Evolutionary conservation across 805 yeast species (phyloP), one percentile per base, ranked within the genome.

Genomic region (Pichia rugopelliculosa): DNA sequence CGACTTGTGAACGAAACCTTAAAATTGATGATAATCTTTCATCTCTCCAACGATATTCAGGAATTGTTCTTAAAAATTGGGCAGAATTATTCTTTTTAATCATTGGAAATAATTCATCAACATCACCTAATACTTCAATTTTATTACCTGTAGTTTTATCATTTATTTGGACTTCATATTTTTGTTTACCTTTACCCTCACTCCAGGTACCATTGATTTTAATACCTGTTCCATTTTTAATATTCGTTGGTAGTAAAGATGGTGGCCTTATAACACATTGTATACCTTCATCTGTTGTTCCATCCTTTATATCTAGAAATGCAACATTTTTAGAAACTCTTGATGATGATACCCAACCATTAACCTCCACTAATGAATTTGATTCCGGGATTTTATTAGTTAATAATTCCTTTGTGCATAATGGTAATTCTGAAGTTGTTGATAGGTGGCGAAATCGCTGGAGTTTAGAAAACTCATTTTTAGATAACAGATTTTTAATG

Each of bases 281-380:
- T 48, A 90, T 59, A 15, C 75, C 71, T 25, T 67, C 52, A 27
- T 73, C 67, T 2, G 77, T 68, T 0, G 93, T 74, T 0, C 98
- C 98, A 61, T 93, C 98, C 2, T 75, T 66, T 11, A 93, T 54
- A 57, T 88, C 96, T 4, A 89, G 68, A 63, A 93, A 93, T 0
- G 88, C 84, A 4, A 86, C 73, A 46, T 82, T 84, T 59, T 89
- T 89, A 60, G 88, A 75, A 9, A 73, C 64, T 43, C 96, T 74
- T 2, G 87, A 76, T 0, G 89, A 75, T 46, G 78, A 78, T 21
- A 93, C 75, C 82, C 87, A 82, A 1, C 98, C 99, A 24, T 73
- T 69, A 6, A 86, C 71, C 2, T 70, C 64, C 7, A 80, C 65
- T 1, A 52, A 44, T 0, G 74, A 49, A n/a, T 72, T 59, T 0